Evolutionary conservation across 2,329 filamentous ascomycete species (phyloP).

Genomic region (Monosporascus sp.): DNA sequence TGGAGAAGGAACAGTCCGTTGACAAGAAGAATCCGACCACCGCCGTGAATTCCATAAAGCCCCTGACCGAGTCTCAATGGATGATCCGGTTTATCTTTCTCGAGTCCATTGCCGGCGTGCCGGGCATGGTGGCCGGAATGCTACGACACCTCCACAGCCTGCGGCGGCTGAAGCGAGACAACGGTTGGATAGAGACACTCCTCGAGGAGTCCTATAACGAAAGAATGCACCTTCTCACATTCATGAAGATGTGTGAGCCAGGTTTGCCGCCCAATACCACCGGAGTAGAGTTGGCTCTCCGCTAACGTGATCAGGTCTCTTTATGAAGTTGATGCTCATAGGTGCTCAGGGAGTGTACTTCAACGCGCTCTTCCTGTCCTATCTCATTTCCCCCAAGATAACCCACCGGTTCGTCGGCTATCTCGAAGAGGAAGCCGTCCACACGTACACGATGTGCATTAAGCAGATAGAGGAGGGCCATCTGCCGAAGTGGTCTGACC

Average conservation of each 20-base stretch:
- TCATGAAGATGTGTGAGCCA: slow-evolving; percentile 84
- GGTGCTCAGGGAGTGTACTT: slow-evolving; percentile 95
- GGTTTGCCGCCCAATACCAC: slow-evolving; percentile 32
- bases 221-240: slow-evolving; percentile 87
- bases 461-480: slow-evolving; percentile 80
- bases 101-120: slow-evolving; percentile 89
- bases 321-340: slow-evolving; percentile 90
- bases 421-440: slow-evolving; percentile 92
- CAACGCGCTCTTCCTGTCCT: slow-evolving; percentile 86
- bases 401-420: slow-evolving; percentile 96
- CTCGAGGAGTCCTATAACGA: slow-evolving; percentile 91
- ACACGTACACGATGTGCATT: slow-evolving; percentile 89
- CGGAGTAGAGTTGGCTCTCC: background rate
- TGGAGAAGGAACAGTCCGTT: slow-evolving; percentile 64
- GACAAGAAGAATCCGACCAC: slow-evolving; percentile 53
- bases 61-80: slow-evolving; percentile 83
- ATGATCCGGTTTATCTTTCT: slow-evolving; percentile 86
- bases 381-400: slow-evolving; percentile 79
- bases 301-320: slow-evolving; percentile 51
- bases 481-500: slow-evolving; percentile 71
- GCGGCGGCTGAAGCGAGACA: slow-evolving; percentile 81
- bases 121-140: slow-evolving; percentile 96
- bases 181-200: slow-evolving; percentile 93
- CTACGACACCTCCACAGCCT: slow-evolving; percentile 81
- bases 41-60: slow-evolving; percentile 45